Evolutionary conservation across 768 basidiomycete genomes (phyloP).

Genomic region (Obba rivulosa): DNA sequence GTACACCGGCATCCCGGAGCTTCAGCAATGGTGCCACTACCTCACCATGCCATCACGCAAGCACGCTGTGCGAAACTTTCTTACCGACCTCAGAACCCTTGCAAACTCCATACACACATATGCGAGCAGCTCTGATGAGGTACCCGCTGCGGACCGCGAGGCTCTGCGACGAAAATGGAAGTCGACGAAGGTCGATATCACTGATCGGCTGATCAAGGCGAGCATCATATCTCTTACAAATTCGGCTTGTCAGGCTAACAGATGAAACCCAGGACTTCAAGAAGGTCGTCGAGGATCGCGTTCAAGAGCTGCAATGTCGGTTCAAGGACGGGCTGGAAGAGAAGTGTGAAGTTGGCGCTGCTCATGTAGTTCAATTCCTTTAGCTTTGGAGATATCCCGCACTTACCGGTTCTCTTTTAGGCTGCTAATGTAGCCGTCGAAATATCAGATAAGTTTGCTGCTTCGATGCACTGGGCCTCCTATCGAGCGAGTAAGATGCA

Average conservation of each 20-base stretch:
- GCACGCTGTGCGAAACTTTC: constrained; percentile 37
- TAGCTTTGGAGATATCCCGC: not conserved
- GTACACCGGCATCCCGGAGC: constrained; percentile 51
- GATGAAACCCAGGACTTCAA: constrained; percentile 37
- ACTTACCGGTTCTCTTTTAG: constrained; percentile 21
- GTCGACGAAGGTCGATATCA: constrained; percentile 21
- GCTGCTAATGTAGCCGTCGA: constrained; percentile 40
- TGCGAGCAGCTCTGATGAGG: constrained; percentile 45
- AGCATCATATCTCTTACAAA: too few species aligned
- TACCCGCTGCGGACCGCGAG: constrained; percentile 46
- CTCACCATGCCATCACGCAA: constrained; percentile 51
- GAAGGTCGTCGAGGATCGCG: constrained; percentile 38
- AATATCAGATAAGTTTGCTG: constrained; percentile 44
- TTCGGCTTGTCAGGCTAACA: too few species aligned
- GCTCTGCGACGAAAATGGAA: constrained; percentile 49
- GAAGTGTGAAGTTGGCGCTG: constrained; percentile 48
- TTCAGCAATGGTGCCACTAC: constrained; percentile 54
- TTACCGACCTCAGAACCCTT: constrained; percentile 44
- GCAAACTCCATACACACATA: constrained; percentile 41
- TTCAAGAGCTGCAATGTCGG: constrained; percentile 39
- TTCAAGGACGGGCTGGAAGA: constrained; percentile 56
- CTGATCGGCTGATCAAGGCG: too few species aligned
- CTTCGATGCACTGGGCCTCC: constrained; percentile 54
- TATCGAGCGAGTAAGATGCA: constrained; percentile 46
- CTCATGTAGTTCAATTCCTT: constrained; percentile 32